Evolutionary conservation across 2,329 filamentous ascomycete genomes (phyloP).

Genomic region (Trichoderma sp.): DNA sequence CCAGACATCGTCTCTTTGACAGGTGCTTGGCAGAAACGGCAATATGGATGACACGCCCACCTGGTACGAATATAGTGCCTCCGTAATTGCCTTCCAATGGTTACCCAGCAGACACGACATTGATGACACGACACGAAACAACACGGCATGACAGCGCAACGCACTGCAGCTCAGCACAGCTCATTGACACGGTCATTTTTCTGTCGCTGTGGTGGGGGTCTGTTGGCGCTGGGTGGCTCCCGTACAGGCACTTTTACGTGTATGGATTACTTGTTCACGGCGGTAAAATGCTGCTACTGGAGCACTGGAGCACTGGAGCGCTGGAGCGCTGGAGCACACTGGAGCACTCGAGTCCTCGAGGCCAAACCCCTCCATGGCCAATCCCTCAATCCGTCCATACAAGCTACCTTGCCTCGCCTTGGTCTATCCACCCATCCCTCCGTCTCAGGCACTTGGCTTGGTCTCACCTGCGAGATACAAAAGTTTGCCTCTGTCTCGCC

Average conservation of each 20-base stretch:
- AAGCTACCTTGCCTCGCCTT: not conserved
- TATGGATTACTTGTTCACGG: not conserved
- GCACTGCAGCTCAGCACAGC: not conserved
- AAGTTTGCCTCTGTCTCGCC: not conserved
- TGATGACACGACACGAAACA: not conserved
- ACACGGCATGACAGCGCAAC: too few relatives aligned
- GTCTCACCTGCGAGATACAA: slow-evolving; percentile 6
- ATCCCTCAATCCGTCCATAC: not conserved
- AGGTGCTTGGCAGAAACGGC: not conserved
- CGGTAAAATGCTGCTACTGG: too few relatives aligned
- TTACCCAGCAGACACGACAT: not conserved
- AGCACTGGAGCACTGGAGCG: too few relatives aligned
- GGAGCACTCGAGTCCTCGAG: too few relatives aligned
- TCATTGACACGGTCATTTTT: not conserved
- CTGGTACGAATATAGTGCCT: not conserved
- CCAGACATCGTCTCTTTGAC: not conserved
- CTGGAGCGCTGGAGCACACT: too few relatives aligned
- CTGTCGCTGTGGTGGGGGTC: not conserved
- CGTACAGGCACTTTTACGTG: not conserved
- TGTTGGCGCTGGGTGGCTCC: not conserved
- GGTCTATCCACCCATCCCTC: slow-evolving; percentile 13
- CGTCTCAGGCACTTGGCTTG: slow-evolving; percentile 10
- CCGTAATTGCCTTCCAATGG: not conserved
- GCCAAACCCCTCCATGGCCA: slow-evolving; percentile 17
- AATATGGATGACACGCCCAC: not conserved